Conservation (phyloP, 2,329 filamentous ascomycete genomes). For the Apiospora kogelbergensis region DNA sequence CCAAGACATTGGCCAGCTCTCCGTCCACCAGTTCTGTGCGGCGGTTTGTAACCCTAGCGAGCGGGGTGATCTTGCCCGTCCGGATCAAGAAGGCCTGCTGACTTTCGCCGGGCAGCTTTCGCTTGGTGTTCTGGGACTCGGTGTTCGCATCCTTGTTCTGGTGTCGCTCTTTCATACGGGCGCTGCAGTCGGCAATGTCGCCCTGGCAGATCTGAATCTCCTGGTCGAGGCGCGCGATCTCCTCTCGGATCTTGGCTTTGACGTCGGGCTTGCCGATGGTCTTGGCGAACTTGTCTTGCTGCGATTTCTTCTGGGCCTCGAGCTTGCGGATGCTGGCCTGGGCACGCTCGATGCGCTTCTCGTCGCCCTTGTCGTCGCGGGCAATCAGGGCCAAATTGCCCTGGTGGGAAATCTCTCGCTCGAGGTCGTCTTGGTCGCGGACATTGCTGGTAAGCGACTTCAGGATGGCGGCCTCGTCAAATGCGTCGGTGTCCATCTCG, state of each 20-base stretch:
- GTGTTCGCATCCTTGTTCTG: constrained; percentile 44
- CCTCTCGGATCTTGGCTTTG: constrained; percentile 58
- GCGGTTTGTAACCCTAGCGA: constrained; percentile 74
- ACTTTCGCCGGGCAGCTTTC: constrained; percentile 74
- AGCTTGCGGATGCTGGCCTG: constrained; percentile 57
- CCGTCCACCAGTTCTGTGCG: constrained; percentile 62
- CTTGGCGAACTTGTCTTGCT: constrained; percentile 46
- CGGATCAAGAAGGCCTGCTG: constrained; percentile 88
- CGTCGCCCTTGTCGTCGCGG: constrained; percentile 62
- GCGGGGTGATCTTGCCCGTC: constrained; percentile 96
- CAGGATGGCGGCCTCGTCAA: constrained; percentile 62
- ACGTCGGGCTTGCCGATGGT: constrained; percentile 46
- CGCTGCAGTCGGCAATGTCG: constrained; percentile 78
- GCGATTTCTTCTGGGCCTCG: constrained; percentile 61
- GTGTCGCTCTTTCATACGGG: constrained; percentile 76
- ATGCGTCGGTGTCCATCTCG: constrained; percentile 11
- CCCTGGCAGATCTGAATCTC: constrained; percentile 65
- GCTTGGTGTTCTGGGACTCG: constrained; percentile 46
- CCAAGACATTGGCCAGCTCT: constrained; percentile 72
- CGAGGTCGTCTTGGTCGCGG: constrained; percentile 85
- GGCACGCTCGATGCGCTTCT: constrained; percentile 61
- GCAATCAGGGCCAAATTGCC: constrained; percentile 60
- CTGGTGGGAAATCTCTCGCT: constrained; percentile 75
- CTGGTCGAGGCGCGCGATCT: constrained; percentile 65
- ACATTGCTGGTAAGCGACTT: constrained; percentile 66